A percentile compares a stretch with the other conserved stretches of the same genome.
These are phyloP conservation scores for Ustulina deusta DNA, from an alignment of 2,329 filamentous ascomycete genomes.

Conservation along the genomic window DNA sequence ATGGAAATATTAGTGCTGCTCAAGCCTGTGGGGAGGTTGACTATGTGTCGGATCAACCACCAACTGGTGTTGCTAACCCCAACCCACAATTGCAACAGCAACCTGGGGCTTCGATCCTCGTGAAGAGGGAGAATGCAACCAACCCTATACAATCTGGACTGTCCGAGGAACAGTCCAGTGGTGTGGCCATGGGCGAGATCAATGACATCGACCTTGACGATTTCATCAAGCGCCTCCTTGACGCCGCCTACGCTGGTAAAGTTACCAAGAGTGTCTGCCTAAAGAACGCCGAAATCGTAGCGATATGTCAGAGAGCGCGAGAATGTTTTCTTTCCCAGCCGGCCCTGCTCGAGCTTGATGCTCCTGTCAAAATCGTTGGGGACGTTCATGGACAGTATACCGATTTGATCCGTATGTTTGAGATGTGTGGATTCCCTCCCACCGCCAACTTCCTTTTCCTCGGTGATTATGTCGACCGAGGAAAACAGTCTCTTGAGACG, in stretches of 20 bases:
- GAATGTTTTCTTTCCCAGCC: constrained; percentile 94
- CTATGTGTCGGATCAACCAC: constrained; percentile 90
- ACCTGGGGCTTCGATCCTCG: constrained; percentile 89
- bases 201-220: constrained; percentile 96
- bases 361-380: constrained; percentile 97
- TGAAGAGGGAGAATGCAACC: constrained; percentile 79
- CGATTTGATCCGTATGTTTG: constrained; percentile 94
- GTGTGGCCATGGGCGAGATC: constrained; percentile 83
- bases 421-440: constrained; percentile 98
- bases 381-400: constrained; percentile 98
- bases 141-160: constrained; percentile 67
- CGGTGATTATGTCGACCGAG: constrained; percentile 97
- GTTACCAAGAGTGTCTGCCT: constrained; percentile 97
- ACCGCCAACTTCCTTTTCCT: constrained; percentile 95
- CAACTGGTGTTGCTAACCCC: constrained; percentile 72
- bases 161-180: constrained; percentile 60
- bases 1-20: constrained; percentile 82
- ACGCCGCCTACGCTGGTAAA: constrained; percentile 95
- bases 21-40: constrained; percentile 92
- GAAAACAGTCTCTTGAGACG: constrained; percentile 98
- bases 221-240: constrained; percentile 93
- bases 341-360: constrained; percentile 88
- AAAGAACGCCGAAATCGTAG: constrained; percentile 96
- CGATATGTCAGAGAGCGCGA: constrained; percentile 88
- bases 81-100: constrained; percentile 69